Percentiles rank a stretch among this genome's conserved stretches.
Conservation (phyloP, 192 early-diverging fungal species). For the Powellomyces hirtus region DNA sequence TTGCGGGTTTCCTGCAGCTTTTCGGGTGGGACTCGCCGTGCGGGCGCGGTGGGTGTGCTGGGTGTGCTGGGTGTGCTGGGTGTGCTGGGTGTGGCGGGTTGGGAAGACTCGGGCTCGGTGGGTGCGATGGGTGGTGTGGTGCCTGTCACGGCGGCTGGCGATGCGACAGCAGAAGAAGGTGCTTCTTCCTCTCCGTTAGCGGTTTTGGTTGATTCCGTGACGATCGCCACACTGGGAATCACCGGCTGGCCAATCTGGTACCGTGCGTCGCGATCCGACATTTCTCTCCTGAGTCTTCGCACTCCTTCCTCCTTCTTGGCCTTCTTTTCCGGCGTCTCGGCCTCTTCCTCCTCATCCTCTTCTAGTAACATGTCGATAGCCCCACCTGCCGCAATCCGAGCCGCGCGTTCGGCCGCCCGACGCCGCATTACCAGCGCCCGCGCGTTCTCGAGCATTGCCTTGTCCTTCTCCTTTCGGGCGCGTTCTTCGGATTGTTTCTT, state of each 20-base stretch:
- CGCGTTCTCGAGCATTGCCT: slow-evolving; percentile 24
- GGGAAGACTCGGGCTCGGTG: neutral
- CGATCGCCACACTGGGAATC: too few relatives aligned
- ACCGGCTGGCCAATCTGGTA: neutral
- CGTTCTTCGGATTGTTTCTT: slow-evolving; percentile 13
- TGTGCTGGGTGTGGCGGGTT: neutral
- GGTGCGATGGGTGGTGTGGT: neutral
- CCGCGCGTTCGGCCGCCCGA: slow-evolving; percentile 14
- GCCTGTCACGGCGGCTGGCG: neutral
- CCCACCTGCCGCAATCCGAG: neutral
- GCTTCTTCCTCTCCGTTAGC: too few relatives aligned
- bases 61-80: too few relatives aligned
- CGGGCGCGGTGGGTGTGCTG: neutral
- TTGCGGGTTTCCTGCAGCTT: neutral
- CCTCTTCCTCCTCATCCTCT: neutral
- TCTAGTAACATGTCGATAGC: neutral
- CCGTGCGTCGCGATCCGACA: neutral
- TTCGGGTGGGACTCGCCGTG: neutral
- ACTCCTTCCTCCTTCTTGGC: neutral
- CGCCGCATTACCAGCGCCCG: slow-evolving; percentile 21
- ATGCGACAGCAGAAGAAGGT: neutral
- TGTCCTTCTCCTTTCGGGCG: slow-evolving; percentile 19
- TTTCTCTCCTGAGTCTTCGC: neutral
- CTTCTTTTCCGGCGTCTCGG: neutral
- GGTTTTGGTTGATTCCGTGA: too few relatives aligned